phyloP scores from a whole-genome alignment of 2,329 filamentous ascomycete species.

The Chaetomiaceae sp. region DNA sequence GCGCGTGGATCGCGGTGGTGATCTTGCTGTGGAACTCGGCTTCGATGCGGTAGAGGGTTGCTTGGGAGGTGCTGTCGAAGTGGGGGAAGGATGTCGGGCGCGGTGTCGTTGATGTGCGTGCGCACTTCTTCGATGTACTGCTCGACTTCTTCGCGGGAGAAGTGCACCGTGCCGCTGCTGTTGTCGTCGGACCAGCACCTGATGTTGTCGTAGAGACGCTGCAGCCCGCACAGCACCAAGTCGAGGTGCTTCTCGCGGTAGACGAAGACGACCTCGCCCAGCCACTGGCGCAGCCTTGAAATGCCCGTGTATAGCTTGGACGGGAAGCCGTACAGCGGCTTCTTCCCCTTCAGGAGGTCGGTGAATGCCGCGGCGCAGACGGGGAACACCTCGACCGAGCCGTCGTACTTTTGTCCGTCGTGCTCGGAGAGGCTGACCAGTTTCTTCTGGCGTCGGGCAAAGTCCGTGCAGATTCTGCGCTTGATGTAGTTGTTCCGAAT shows the following conservation, averaged over 20 bases:
- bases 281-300: conserved; percentile 10
- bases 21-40: too few relatives aligned
- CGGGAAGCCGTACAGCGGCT: conserved; percentile 6
- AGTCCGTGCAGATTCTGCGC: conserved; percentile 3
- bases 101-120: too few relatives aligned
- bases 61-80: too few relatives aligned
- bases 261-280: neutral
- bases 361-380: conserved; percentile 10
- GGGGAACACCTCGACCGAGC: conserved; percentile 8
- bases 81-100: too few relatives aligned
- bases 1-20: too few relatives aligned
- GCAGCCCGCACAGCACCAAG: neutral
- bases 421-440: neutral
- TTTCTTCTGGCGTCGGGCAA: conserved; percentile 4
- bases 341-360: conserved; percentile 1
- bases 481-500: conserved; percentile 10
- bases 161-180: neutral
- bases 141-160: conserved; percentile 1
- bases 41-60: too few relatives aligned
- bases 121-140: too few relatives aligned
- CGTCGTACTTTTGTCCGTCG: neutral
- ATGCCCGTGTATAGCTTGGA: conserved; percentile 9
- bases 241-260: conserved; percentile 9
- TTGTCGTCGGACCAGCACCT: conserved; percentile 5
- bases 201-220: conserved; percentile 3